These are phyloP conservation scores for Polytrichum commune DNA, from an alignment of 225 moss, liverwort and hornwort genomes.

Conservation along the genomic window DNA sequence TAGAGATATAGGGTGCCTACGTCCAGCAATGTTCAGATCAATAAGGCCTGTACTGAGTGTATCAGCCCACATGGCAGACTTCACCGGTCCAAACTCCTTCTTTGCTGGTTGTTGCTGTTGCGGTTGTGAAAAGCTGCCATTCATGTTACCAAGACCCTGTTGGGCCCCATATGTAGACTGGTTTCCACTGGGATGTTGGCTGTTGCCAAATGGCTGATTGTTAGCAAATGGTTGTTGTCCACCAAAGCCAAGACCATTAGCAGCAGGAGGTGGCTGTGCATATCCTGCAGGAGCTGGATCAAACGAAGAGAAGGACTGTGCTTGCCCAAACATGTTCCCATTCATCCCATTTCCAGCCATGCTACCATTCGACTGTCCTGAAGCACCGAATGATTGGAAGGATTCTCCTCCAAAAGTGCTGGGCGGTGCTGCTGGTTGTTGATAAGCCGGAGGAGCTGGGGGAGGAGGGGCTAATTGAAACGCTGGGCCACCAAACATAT, in stretches of 20 bases:
- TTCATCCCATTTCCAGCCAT: constrained; percentile 21
- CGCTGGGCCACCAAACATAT: constrained; percentile 41
- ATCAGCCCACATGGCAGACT: constrained; percentile 87
- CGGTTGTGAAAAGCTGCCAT: constrained; percentile 39
- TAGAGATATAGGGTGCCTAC: constrained; percentile 29
- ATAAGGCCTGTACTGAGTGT: constrained; percentile 94
- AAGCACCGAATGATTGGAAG: constrained; percentile 32
- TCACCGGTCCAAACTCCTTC: constrained; percentile 68
- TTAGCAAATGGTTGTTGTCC: constrained; percentile 22
- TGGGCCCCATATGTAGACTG: constrained; percentile 23
- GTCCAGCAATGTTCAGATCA: constrained; percentile 92
- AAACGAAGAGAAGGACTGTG: constrained; percentile 28
- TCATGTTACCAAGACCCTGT: constrained; percentile 25
- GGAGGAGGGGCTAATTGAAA: constrained; percentile 53
- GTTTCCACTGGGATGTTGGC: constrained; percentile 17
- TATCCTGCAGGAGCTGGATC: constrained; percentile 30
- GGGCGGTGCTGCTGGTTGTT: constrained; percentile 25
- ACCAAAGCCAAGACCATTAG: constrained; percentile 22
- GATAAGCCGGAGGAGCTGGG: constrained; percentile 31
- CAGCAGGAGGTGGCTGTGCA: constrained; percentile 5
- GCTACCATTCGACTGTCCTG: constrained; percentile 24
- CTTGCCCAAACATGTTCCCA: constrained; percentile 37
- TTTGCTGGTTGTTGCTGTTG: constrained; percentile 45
- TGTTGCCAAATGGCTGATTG: constrained; percentile 16
- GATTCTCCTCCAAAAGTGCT: constrained; percentile 23